Percentiles rank a stretch among this genome's conserved stretches.
These are phyloP conservation scores for Trametes hirsuta DNA, from an alignment of 1,284 basidiomycete genomes.

Conservation along the genomic window DNA sequence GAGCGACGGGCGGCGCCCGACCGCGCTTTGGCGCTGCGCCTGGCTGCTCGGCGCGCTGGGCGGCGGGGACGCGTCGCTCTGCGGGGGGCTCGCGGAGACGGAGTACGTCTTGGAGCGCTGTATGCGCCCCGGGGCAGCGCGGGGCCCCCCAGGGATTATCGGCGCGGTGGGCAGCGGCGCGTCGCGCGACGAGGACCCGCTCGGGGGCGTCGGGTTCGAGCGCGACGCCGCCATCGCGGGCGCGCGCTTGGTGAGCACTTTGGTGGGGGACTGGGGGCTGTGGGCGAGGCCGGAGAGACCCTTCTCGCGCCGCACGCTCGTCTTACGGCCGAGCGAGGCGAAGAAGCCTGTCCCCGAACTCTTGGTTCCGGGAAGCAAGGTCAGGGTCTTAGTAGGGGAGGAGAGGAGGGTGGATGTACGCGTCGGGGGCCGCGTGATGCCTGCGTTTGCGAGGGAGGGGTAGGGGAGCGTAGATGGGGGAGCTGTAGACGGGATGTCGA, in stretches of 20 bases:
- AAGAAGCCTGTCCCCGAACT: constrained; percentile 65
- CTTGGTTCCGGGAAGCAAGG: constrained; percentile 35
- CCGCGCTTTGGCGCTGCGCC: constrained; percentile 41
- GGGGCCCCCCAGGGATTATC: constrained; percentile 73
- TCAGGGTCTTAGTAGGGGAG: constrained; percentile 39
- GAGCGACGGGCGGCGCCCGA: constrained; percentile 56
- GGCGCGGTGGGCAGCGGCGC: constrained; percentile 48
- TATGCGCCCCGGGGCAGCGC: constrained; percentile 66
- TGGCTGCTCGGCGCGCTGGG: constrained; percentile 30
- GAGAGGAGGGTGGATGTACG: constrained; percentile 33
- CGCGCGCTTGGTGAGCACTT: constrained; percentile 45
- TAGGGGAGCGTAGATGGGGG: constrained; percentile 77
- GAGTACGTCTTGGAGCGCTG: constrained; percentile 71
- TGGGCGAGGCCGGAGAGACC: constrained; percentile 20
- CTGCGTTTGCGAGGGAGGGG: constrained; percentile 53
- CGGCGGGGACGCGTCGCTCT: constrained; percentile 7
- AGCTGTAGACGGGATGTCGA: constrained; percentile 50
- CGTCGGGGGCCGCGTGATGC: constrained; percentile 27
- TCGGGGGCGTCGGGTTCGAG: constrained; percentile 35
- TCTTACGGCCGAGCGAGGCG: constrained; percentile 71
- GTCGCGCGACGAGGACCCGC: constrained; percentile 29
- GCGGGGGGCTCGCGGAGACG: constrained; percentile 41
- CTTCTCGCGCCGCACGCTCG: constrained; percentile 54
- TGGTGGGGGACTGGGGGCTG: constrained; percentile 38
- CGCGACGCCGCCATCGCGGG: constrained; percentile 34